phyloP scores from a whole-genome alignment of 139 green algal genomes.

The Diplosphaera chodatii region DNA sequence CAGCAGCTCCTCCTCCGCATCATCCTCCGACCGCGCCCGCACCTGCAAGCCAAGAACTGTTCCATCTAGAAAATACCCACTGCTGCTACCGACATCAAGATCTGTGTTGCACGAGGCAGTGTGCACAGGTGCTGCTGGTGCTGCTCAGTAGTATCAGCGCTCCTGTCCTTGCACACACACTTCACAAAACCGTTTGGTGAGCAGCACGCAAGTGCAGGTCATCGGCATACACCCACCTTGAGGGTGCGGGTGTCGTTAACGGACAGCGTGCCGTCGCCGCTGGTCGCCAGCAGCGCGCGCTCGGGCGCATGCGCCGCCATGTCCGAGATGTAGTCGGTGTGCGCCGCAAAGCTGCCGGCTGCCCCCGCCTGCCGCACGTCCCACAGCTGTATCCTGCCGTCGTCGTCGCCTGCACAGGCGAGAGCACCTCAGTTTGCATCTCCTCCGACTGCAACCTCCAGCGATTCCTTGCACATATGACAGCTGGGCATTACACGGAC shows the following conservation, averaged over 20 bases:
- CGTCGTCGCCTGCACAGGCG: conserved; percentile 69
- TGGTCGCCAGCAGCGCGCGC: conserved; percentile 48
- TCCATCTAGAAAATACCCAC: background rate
- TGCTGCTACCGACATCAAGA: too few relatives aligned
- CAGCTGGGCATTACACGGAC: too few relatives aligned
- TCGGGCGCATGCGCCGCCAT: conserved; percentile 33
- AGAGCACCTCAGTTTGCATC: too few relatives aligned
- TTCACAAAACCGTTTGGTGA: too few relatives aligned
- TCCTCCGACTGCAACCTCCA: too few relatives aligned
- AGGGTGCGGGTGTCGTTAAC: conserved; percentile 48
- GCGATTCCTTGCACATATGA: background rate
- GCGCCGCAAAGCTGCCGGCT: conserved; percentile 36
- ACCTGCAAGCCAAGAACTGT: conserved; percentile 16
- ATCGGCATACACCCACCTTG: conserved; percentile 23
- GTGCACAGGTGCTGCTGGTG: too few relatives aligned
- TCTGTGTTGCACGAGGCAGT: background rate
- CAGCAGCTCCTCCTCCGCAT: conserved; percentile 89
- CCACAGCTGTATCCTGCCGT: conserved; percentile 72
- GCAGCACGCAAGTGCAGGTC: too few relatives aligned
- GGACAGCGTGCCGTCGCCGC: conserved; percentile 76
- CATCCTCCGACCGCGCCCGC: conserved; percentile 55
- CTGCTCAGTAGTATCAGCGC: too few relatives aligned
- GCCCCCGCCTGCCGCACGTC: conserved; percentile 49
- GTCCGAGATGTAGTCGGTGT: conserved; percentile 80
- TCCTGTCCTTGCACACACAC: too few relatives aligned